These are phyloP conservation scores for Apiospora rasikravindrae DNA, from an alignment of 2,329 filamentous ascomycete genomes.

Conservation along the genomic window DNA sequence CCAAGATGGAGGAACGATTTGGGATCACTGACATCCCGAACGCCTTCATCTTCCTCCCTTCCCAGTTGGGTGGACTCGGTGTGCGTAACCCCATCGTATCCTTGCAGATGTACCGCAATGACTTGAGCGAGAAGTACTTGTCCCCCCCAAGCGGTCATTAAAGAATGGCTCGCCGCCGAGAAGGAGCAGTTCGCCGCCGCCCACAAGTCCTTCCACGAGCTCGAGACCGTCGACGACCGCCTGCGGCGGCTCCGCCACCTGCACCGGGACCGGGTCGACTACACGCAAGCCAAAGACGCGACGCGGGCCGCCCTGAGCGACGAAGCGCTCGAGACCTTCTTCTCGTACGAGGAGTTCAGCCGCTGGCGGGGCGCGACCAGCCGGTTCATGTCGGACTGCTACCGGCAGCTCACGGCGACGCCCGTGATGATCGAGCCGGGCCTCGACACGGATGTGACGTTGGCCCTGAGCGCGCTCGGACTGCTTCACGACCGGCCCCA, in stretches of 20 bases:
- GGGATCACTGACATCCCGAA: conserved; percentile 46
- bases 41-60: conserved; percentile 52
- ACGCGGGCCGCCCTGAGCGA: conserved; percentile 20
- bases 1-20: conserved; percentile 41
- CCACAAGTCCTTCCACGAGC: conserved; percentile 34
- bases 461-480: not conserved
- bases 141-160: conserved; percentile 17
- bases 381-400: conserved; percentile 27
- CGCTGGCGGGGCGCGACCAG: conserved; percentile 37
- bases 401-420: conserved; percentile 32
- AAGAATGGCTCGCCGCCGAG: conserved; percentile 21
- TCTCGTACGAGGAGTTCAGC: conserved; percentile 43
- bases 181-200: conserved; percentile 19
- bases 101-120: conserved; percentile 44
- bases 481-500: conserved; percentile 24
- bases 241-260: conserved; percentile 17
- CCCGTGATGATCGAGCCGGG: conserved; percentile 32
- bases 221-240: conserved; percentile 10
- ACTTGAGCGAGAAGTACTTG: conserved; percentile 20
- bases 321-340: conserved; percentile 34
- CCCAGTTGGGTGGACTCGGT: conserved; percentile 51
- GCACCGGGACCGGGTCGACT: not conserved
- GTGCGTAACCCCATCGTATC: conserved; percentile 52
- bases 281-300: not conserved
- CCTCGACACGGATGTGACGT: conserved; percentile 32